These are phyloP conservation scores for Leucosporidium scottii DNA, from an alignment of 768 basidiomycete genomes.

Conservation along the genomic window DNA sequence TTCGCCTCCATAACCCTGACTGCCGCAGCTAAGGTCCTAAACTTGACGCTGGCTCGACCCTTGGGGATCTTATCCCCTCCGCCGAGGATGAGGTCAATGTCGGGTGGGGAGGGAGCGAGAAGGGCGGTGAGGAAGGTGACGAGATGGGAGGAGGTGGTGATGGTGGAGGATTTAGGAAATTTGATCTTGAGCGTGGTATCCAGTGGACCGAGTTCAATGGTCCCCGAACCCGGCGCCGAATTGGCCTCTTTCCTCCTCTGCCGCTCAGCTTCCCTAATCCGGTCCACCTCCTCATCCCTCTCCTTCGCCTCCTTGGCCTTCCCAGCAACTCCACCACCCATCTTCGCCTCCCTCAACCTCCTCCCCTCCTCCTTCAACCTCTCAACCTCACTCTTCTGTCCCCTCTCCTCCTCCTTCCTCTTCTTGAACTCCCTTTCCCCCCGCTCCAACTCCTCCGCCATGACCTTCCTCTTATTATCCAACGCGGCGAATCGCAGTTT, in stretches of 20 bases:
- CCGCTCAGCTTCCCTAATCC: background rate
- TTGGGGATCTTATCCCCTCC: slow-evolving; percentile 14
- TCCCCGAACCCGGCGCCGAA: background rate
- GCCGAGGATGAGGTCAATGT: slow-evolving; percentile 30
- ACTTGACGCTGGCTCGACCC: slow-evolving; percentile 25
- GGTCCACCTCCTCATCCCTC: slow-evolving; percentile 1
- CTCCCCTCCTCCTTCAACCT: slow-evolving; percentile 34
- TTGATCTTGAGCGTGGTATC: slow-evolving; percentile 37
- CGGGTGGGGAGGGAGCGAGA: background rate
- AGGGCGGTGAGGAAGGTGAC: background rate
- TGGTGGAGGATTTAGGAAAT: slow-evolving; percentile 15
- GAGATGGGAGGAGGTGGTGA: background rate
- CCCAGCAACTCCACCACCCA: slow-evolving; percentile 5
- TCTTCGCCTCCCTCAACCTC: slow-evolving; percentile 21
- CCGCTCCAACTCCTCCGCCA: slow-evolving; percentile 31
- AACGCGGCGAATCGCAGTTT: slow-evolving; percentile 31
- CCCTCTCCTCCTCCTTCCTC: slow-evolving; percentile 7
- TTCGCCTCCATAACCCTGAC: slow-evolving; percentile 23
- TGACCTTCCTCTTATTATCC: slow-evolving; percentile 33
- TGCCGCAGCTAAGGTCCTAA: slow-evolving; percentile 22
- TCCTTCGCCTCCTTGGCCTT: background rate
- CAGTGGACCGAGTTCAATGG: slow-evolving; percentile 31
- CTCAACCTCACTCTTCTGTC: slow-evolving; percentile 29
- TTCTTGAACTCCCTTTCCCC: slow-evolving; percentile 34
- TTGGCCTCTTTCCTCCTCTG: background rate